phyloP scores from a whole-genome alignment of 495 filamentous ascomycete genomes.

The Recurvomyces mirabilis region DNA sequence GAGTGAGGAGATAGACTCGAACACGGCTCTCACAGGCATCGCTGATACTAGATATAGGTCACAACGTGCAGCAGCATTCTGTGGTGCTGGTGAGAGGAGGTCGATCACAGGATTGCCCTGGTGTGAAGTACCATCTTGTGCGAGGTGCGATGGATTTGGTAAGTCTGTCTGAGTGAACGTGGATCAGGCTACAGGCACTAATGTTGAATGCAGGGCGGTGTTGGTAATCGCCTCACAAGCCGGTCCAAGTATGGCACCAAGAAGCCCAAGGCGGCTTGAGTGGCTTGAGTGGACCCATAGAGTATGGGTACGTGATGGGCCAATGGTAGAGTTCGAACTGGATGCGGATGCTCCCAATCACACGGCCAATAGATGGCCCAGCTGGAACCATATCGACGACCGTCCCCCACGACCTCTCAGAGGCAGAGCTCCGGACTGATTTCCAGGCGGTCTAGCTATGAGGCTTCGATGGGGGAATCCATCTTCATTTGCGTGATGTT shows the following conservation, averaged over 20 bases:
- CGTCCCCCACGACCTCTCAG: too few species aligned
- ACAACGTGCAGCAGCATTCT: conserved; percentile 98
- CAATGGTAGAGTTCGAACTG: too few species aligned
- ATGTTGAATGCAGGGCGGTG: conserved; percentile 96
- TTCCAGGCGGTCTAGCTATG: too few species aligned
- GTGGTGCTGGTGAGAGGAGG: conserved; percentile 91
- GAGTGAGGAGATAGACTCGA: conserved; percentile 14
- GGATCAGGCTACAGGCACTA: too few species aligned
- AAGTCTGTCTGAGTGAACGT: conserved; percentile 32
- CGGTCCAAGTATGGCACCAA: conserved; percentile 97
- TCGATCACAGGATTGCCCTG: conserved; percentile 89
- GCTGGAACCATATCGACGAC: too few species aligned
- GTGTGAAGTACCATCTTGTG: conserved; percentile 90
- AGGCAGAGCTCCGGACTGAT: too few species aligned
- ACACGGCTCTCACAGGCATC: background rate
- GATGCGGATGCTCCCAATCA: too few species aligned
- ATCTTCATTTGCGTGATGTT: too few species aligned
- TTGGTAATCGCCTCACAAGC: conserved; percentile 66
- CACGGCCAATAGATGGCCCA: too few species aligned
- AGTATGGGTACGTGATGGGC: too few species aligned
- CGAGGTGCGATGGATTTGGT: conserved; percentile 91
- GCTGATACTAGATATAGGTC: conserved; percentile 39
- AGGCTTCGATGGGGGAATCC: too few species aligned
- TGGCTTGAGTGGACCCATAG: too few species aligned
- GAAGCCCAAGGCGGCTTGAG: conserved; percentile 71